Evolutionary conservation across 2,329 filamentous ascomycete species (phyloP), one percentile per base, ranked within the genome.

Genomic region (Zopfia rhizophila): DNA sequence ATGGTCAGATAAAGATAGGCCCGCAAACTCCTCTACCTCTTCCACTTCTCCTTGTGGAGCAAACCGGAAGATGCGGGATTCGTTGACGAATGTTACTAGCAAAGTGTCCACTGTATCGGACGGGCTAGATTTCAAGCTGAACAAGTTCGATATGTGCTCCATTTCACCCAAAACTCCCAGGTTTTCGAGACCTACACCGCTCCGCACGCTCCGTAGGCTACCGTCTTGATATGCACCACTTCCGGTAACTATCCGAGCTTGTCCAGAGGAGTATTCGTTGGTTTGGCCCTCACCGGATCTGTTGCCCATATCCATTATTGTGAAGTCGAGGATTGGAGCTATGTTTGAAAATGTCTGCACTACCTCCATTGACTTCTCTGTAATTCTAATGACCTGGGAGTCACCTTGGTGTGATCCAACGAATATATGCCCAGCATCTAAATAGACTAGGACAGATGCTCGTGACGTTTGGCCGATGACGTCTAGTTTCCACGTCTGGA

Each of bases 261-360:
- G 93, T 0, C 94, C 94, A 1, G 93, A 96, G 0, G 92, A 96
- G 64, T 96, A 99, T 52, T 94, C 90, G 61, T 94, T 95, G 3
- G 87, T 88, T 13, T 90, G 86, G 7, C 81, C 84, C 53, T 94
- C 88, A 16, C 87, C 87, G 48, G 90, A 87, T 44, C 90, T 82
- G 58, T 91, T 92, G 0, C 92, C 93, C 80, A 97, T 89, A 63
- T 97, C 94, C 91, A 97, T 96, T 12, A 99, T 85, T 1, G 89
- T 87, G 60, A 99, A 97, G 67, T 99, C 94, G 27, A 97, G 75
- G 29, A 99, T 89, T 0, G 94, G 94, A 0, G 89, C 91, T 59
- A 97, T 90, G 64, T 96, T 99, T 3, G 83, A 77, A 44, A 95
- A 79, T 0, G 84, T 88, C 65, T 96, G 91, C 7, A 94, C 70